Base-by-base conservation (phyloP, 2,329 filamentous ascomycete genomes). In the Aureobasidium sp. region DNA sequence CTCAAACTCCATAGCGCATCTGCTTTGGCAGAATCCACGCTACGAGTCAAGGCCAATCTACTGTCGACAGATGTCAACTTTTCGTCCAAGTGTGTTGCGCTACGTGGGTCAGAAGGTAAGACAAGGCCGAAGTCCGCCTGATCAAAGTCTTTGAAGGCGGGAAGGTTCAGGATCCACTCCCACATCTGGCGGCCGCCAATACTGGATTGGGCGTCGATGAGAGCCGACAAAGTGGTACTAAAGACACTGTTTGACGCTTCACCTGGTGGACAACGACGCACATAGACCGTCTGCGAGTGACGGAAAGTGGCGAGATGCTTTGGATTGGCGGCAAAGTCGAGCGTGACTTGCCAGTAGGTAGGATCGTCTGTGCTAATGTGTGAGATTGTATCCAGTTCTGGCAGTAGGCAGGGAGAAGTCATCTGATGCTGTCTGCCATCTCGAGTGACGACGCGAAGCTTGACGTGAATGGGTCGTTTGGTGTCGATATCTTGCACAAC, bases 401-500 rank as follows among this genome's bases (percentile, higher is more conserved):
- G 81, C 0, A 87, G 75, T 1, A 87, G 76, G 66, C 82, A 85
- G 0, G 85, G 85, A 1, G 84, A 80, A 7, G 74, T 75, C 52
- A 81, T 67, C 17, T 67, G 59, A 41, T 68, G 72, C 37, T 61
- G 61, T 13, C 63, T 58, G 7, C 70, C 68, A 42, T 68, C 67
- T 2, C 68, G 58, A 20, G 44, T 41, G 9, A n/a, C 62, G 50
- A 72, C 34, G 1, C 62, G 67, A 37, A 74, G 57, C 5, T 68
- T 66, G n/a, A 71, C 64, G 3, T 69, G 70, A 66, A 96, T 84
- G 0, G 92, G 89, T 47, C 91, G 86, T 44, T 88, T 86, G 0
- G 90, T 96, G 63, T 94, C 87, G 3, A 94, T 84, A 68, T 99
- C 94, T 64, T 93, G 89, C 20, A 90, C 84, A 0, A 99, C 85